Evolutionary conservation across 371 early-diverging fungal species (phyloP).

Genomic region (Syncephalastrum monosporum): DNA sequence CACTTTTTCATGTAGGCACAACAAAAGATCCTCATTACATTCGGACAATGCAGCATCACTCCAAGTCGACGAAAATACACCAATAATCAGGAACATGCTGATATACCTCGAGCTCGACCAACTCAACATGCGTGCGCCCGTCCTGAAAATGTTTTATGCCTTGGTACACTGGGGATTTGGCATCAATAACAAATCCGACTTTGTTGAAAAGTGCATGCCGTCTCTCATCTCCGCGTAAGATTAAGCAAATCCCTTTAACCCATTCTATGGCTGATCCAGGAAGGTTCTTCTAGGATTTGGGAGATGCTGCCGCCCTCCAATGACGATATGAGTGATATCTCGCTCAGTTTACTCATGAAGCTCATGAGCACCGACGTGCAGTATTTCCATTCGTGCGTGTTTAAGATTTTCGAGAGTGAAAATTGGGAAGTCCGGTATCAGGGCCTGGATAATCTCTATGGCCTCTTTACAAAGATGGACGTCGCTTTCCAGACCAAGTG

Average conservation of each 20-base stretch:
- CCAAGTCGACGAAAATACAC: constrained; percentile 29
- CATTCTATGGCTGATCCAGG: neutral
- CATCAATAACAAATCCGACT: constrained; percentile 33
- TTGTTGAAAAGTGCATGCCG: constrained; percentile 32
- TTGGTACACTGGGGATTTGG: constrained; percentile 40
- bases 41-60: constrained; percentile 20
- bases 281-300: constrained; percentile 37
- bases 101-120: constrained; percentile 33
- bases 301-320: constrained; percentile 38
- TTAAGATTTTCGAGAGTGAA: constrained; percentile 39
- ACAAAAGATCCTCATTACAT: constrained; percentile 27
- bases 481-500: constrained; percentile 49
- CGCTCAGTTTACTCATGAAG: constrained; percentile 41
- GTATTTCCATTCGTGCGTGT: constrained; percentile 43
- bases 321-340: constrained; percentile 38
- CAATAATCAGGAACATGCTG: constrained; percentile 35
- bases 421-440: constrained; percentile 56
- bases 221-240: constrained; percentile 42
- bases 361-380: constrained; percentile 37
- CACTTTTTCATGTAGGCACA: constrained; percentile 18
- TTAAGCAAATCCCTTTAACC: neutral
- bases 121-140: constrained; percentile 33
- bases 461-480: constrained; percentile 57
- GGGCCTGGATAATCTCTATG: constrained; percentile 51
- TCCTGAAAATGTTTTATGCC: constrained; percentile 44